Conservation (phyloP, 352 stramenopile genomes). For the Nothophytophthora sp. region DNA sequence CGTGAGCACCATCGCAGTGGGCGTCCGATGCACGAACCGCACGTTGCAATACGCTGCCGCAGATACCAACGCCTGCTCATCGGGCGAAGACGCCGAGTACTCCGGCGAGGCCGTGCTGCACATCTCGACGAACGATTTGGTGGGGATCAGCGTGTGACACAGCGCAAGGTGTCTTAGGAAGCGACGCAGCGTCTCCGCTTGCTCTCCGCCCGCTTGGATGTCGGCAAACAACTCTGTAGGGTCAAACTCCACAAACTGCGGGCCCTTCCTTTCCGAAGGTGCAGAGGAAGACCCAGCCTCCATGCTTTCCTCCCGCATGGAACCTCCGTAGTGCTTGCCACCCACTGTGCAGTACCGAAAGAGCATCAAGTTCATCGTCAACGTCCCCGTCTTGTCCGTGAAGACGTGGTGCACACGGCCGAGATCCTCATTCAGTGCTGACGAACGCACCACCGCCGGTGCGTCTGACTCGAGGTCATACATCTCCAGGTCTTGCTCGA, state of each 20-base stretch:
- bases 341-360: conserved; percentile 96
- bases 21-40: conserved; percentile 75
- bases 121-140: conserved; percentile 69
- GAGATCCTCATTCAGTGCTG: conserved; percentile 91
- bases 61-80: conserved; percentile 79
- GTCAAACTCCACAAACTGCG: conserved; percentile 71
- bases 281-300: conserved; percentile 20
- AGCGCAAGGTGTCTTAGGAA: conserved; percentile 82
- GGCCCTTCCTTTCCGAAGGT: conserved; percentile 6
- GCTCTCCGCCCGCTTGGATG: conserved; percentile 34
- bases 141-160: conserved; percentile 80
- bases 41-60: conserved; percentile 79
- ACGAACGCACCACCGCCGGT: conserved; percentile 76
- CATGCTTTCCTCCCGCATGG: conserved; percentile 54
- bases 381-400: conserved; percentile 95
- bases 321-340: conserved; percentile 91
- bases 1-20: conserved; percentile 51
- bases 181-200: conserved; percentile 42
- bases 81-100: conserved; percentile 82
- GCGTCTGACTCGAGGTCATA: conserved; percentile 92
- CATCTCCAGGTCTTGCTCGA: conserved; percentile 92
- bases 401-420: conserved; percentile 92
- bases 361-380: conserved; percentile 96
- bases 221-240: conserved; percentile 67
- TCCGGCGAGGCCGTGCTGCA: conserved; percentile 72